Base-by-base conservation (phyloP, 768 basidiomycete species). In the Lactifluus rugatus region DNA sequence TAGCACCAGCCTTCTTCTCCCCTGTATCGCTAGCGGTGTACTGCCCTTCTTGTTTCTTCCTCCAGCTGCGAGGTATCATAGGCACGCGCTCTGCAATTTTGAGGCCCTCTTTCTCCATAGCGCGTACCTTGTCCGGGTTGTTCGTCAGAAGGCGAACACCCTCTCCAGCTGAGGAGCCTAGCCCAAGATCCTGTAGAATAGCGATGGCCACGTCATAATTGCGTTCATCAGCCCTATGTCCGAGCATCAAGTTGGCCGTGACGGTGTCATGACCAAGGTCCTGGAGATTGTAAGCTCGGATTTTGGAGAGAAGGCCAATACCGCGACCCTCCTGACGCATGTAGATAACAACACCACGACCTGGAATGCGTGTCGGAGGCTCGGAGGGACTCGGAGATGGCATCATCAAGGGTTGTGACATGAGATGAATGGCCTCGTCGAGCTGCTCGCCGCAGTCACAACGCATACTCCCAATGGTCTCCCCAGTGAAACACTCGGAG, bases 221-320 rank as follows among this genome's bases (percentile, higher is more conserved):
- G 34, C 96, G 81, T 70, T 95, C 89, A 69, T 99, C 96, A 5
- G 96, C 94, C 58, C 83, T 79, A 71, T 96, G 90, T 2, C 96
- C 96, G 31, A 99, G 83, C 79, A 96, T 81, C 39, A 98, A 74
- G 71, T 99, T 99, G 26, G 96, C 96, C 5, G 89, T 85, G 64
- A 99, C 96, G n/a, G 96, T 99, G 73, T 98, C 96, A 68, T 97
- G 91, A 0, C 96, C 96, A 51, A 99, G 75, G 70, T 99, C 96
- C 70, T 98, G 96, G 19, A 98, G 77, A 69, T 99, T 99, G 74
- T 99, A 99, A 14, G 96, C 96, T 34, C 89, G 82, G 58, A 99
- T 89, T 72, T 99, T 99, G 50, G 93, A 93, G 37, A 97, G 74
- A 2, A 99, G 76, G 0, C 96, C 96, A 65, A 99, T 99, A 13